A percentile compares a stretch with the other conserved stretches of the same genome.
Evolutionary conservation across 371 early-diverging fungal species (phyloP).

Genomic region (Saksenaea oblongispora): DNA sequence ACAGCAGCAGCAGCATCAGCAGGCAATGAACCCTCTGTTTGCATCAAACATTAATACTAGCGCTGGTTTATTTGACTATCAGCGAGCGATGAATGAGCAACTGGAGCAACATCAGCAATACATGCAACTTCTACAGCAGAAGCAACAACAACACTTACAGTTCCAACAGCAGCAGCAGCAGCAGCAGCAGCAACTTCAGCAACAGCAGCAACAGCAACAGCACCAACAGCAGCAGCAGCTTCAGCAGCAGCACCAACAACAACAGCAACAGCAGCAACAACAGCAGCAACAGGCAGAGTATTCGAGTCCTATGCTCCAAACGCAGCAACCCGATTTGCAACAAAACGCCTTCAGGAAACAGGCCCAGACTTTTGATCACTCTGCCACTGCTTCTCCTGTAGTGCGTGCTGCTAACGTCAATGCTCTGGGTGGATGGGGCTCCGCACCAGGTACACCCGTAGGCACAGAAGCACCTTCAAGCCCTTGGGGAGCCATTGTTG

Average conservation of each 20-base stretch:
- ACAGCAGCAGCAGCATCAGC: slow-evolving; percentile 22
- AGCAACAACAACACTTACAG: slow-evolving; percentile 53
- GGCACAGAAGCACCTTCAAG: slow-evolving; percentile 31
- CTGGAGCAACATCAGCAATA: slow-evolving; percentile 50
- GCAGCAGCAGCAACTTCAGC: slow-evolving; percentile 45
- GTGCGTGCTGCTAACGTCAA: slow-evolving; percentile 22
- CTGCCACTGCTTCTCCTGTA: slow-evolving; percentile 23
- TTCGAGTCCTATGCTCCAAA: slow-evolving; percentile 7
- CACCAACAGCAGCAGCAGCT: slow-evolving; percentile 20
- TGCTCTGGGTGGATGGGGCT: slow-evolving; percentile 32
- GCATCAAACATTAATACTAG: slow-evolving; percentile 18
- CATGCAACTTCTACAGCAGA: slow-evolving; percentile 52
- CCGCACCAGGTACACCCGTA: slow-evolving; percentile 47
- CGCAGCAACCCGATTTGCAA: slow-evolving; percentile 17
- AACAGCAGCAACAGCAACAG: slow-evolving; percentile 42
- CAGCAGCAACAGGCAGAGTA: slow-evolving; percentile 8
- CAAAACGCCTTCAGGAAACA: slow-evolving; percentile 11
- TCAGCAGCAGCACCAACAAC: slow-evolving; percentile 28
- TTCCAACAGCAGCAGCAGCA: slow-evolving; percentile 38
- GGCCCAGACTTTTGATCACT: neutral
- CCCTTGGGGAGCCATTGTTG: slow-evolving; percentile 35
- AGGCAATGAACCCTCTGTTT: slow-evolving; percentile 32
- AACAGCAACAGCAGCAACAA: slow-evolving; percentile 28
- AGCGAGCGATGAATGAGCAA: slow-evolving; percentile 32
- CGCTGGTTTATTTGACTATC: slow-evolving; percentile 41